Evolutionary conservation across 1,139 yeast species (phyloP), one percentile per base, ranked within the genome.

Genomic region (Hansenula anomala): DNA sequence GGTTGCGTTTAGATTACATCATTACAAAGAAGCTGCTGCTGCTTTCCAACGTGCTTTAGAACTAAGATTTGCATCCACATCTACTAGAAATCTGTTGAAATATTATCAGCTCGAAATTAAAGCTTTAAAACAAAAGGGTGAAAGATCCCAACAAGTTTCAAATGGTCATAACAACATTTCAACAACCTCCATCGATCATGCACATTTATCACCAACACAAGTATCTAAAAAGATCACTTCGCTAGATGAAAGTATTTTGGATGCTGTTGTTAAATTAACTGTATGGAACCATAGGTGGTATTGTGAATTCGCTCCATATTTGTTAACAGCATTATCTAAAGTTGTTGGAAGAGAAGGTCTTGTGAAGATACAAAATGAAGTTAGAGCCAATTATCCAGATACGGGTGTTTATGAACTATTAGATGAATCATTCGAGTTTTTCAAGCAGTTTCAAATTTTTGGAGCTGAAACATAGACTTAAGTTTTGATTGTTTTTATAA

Each of bases 251-350:
- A 71, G 73, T 46, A 78, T 86, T 17, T 67, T 89, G 49, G 92
- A 84, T 45, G 67, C 85, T 30, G 66, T 81, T 43, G 87, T 89
- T 36, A 84, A 83, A 52, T 67, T 92, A 42, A 67, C 84, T 28
- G 95, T 95, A 17, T 92, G 97, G 97, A 86, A 89, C 58, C 97
- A 89, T 62, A 78, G 98, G 58, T 94, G 98, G 98, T 94, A 92
- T 63, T 76, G 80, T 47, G 96, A 90, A 50, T 90, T 89, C 54
- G 81, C 95, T 10, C 87, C 94, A 22, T 68, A 70, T 35, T 67
- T 88, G 41, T 59, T 81, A 17, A 61, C 66, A 26, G 68, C 78
- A 1, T 63, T 89, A 41, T 67, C 77, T 30, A 76, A 71, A 39
- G 67, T 87, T 45, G 80, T 87, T 24, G 78, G 78, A 23, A 82